Conservation (phyloP, 805 yeast species). For the Saccharomycopsis olivae region DNA sequence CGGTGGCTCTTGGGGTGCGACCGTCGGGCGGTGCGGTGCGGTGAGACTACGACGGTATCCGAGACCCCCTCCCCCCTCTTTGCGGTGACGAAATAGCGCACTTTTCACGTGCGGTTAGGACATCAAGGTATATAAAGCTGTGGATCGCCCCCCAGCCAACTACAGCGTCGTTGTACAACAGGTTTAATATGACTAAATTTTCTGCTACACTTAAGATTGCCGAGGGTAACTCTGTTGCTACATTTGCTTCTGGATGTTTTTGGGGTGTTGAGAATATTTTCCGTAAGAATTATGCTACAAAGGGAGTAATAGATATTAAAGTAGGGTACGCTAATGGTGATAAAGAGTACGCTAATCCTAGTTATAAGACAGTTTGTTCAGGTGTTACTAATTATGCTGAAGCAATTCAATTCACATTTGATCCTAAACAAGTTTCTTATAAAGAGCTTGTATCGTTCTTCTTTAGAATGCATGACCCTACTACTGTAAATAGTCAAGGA, state of each 20-base stretch:
- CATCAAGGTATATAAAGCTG: too few relatives aligned
- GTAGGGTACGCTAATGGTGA: constrained; percentile 90
- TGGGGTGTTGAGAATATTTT: constrained; percentile 88
- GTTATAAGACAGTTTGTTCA: constrained; percentile 61
- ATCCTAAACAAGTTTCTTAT: constrained; percentile 52
- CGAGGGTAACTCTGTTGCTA: constrained; percentile 41
- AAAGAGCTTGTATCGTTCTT: constrained; percentile 69
- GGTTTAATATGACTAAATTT: too few relatives aligned
- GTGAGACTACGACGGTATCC: too few relatives aligned
- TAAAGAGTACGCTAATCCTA: constrained; percentile 30
- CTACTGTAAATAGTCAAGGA: constrained; percentile 75
- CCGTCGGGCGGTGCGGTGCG: too few relatives aligned
- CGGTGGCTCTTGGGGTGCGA: too few relatives aligned
- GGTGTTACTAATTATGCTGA: constrained; percentile 77
- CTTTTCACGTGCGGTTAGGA: too few relatives aligned
- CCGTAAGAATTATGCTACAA: constrained; percentile 53
- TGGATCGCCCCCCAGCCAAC: too few relatives aligned
- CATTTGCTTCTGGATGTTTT: constrained; percentile 65
- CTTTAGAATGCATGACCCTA: constrained; percentile 91
- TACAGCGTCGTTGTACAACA: too few relatives aligned
- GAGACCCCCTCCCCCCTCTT: too few relatives aligned
- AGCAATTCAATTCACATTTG: constrained; percentile 71
- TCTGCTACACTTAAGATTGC: constrained; percentile 33
- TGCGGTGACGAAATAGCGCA: too few relatives aligned
- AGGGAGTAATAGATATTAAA: constrained; percentile 60